Base-by-base conservation (phyloP, 768 basidiomycete genomes). In the Tremella fuciformis region DNA sequence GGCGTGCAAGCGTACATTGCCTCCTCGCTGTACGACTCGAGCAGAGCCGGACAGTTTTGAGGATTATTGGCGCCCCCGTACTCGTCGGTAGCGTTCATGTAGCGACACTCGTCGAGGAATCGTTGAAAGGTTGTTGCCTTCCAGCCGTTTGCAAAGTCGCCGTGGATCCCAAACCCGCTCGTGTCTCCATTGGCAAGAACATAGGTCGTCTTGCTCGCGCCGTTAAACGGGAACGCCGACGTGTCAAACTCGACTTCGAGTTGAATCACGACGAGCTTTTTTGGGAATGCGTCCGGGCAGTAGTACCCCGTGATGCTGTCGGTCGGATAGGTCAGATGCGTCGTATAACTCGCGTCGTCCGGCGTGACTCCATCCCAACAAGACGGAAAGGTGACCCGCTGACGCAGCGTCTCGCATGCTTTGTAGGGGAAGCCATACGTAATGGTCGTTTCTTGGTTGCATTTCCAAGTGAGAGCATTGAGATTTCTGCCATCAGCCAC, bases 131-230 rank as follows among this genome's bases (percentile, higher is more conserved):
- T 55, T 9, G 41, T 41, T 29, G 13, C 22, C 26, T 63, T 63
- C 62, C 62, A 63, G 26, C 62, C 62, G 34, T 63, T 63, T 54
- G 59, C 59, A 26, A 63, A 63, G 55, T 63, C 62, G n/a, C 53
- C 62, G 40, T 59, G 60, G 22, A 59, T 62, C 39, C 64, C 64
- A 42, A 53, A 59, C 11, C 64, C 64, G 29, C 62, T 66, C 57
- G 62, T 15, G 60, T 65, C 74, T 55, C 76, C 74, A 57, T 77
- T 73, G 48, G 76, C 67, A 19, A 60, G 67, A 21, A 74, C 70
- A 65, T 65, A 77, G 13, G 72, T 74, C 13, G 38, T 55, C 22
- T 61, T 54, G 24, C 53, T 53, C 3, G 44, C 44, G n/a, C 64
- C 60, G 39, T 66, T 62, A 53, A 53, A 62, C 2, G 60, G 64